Evolutionary conservation across 495 filamentous ascomycete genomes (phyloP).

Genomic region (Neurospora intermedia): DNA sequence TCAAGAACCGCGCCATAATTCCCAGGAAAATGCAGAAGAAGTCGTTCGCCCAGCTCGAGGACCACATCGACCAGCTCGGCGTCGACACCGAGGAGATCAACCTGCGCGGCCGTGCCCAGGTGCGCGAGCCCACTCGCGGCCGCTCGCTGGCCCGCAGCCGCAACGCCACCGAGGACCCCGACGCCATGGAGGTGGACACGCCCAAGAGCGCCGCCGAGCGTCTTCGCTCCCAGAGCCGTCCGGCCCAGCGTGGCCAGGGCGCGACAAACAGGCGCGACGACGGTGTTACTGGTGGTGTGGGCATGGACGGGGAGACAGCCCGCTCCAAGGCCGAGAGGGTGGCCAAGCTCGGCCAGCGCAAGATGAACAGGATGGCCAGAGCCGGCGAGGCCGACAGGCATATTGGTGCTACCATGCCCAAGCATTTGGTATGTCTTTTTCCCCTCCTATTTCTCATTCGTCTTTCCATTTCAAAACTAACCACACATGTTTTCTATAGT

Average conservation of each 20-base stretch:
- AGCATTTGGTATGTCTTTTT: constrained; percentile 69
- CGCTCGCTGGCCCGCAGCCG: constrained; percentile 43
- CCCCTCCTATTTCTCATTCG: too few relatives aligned
- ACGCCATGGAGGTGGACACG: constrained; percentile 82
- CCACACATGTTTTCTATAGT: constrained; percentile 18
- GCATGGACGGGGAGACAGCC: constrained; percentile 24
- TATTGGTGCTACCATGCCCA: constrained; percentile 66
- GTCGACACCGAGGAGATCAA: constrained; percentile 68
- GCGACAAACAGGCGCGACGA: constrained; percentile 73
- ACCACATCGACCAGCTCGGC: constrained; percentile 71
- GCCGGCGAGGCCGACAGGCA: constrained; percentile 95
- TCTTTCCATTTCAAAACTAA: too few relatives aligned
- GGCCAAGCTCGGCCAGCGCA: constrained; percentile 83
- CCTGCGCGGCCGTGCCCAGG: constrained; percentile 56
- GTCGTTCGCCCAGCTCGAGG: constrained; percentile 73
- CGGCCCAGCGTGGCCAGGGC: constrained; percentile 51
- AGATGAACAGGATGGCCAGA: constrained; percentile 96
- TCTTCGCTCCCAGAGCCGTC: constrained; percentile 64
- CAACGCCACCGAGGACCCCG: constrained; percentile 43
- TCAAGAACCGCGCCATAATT: constrained; percentile 92
- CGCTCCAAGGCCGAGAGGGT: constrained; percentile 74
- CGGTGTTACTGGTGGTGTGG: constrained; percentile 46
- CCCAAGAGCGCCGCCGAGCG: constrained; percentile 43
- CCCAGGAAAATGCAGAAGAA: constrained; percentile 67
- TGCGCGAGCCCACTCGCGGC: constrained; percentile 44